Base-by-base conservation (phyloP, 352 stramenopile species). In the Globisporangium camurandrum region DNA sequence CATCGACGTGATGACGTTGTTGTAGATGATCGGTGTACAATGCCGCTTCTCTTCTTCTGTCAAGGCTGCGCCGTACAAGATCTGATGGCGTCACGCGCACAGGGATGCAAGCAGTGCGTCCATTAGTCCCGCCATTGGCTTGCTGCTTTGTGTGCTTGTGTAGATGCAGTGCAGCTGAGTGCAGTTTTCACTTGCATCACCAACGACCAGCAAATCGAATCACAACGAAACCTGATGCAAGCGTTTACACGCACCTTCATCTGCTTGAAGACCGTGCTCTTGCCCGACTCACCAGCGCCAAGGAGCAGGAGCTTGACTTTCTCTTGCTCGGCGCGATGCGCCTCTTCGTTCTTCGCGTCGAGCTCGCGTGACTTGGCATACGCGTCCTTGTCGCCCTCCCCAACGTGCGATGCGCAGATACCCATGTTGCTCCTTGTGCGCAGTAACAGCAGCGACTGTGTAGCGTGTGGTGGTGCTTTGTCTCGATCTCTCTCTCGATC, bases 291-390 rank as follows among this genome's bases (percentile, higher is more conserved):
- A 46, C 92, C 94, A 8, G 93, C 90, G 8, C 94, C 94, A 4
- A 98, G 71, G 28, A 98, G 68, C 23, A 98, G 67, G 43, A 98
- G 72, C 75, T 98, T 98, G 49, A 98, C 91, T 60, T 98, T 98
- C 51, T 90, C 78, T 50, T 88, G 78, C 57, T 90, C 78, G 16
- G 75, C 75, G 10, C 75, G 75, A 24, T 90, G 78, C 11, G 75
- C 78, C 50, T 88, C 75, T 56, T 87, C 78, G 45, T 89, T 89
- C 56, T 86, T 86, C 37, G 71, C 67, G 52, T 89, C 78, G 51
- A 90, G 71, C 28, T 90, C 78, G 20, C 72, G 74, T 19, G 75
- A 86, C 62, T 90, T 87, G 47, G 64, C 67, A 56, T 80, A 84
- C 28, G 69, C 67, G 43, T 64, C 59, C 51, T 79, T 79, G 64